Conservation (phyloP, 2,329 filamentous ascomycete species). For the Aplosporella prunicola region DNA sequence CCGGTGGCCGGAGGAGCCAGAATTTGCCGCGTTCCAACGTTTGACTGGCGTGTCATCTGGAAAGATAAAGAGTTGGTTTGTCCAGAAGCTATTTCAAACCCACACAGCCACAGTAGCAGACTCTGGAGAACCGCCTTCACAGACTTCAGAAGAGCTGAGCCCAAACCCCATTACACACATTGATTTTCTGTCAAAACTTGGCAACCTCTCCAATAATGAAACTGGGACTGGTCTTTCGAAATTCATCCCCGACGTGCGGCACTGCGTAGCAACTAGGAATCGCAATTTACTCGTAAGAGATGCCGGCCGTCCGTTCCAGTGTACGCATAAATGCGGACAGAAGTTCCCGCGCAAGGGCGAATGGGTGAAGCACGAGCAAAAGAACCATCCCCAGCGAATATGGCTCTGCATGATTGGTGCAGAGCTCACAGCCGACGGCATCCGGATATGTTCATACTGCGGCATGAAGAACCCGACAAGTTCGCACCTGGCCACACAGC, state of each 20-base stretch:
- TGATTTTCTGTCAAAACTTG: no score
- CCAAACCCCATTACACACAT: no score
- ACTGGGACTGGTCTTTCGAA: no score
- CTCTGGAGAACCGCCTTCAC: no score
- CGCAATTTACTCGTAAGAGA: no score
- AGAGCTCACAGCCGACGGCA: no score
- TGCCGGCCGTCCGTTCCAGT: neutral
- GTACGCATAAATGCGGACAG: neutral
- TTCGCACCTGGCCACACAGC: neutral
- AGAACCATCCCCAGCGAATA: constrained; percentile 1
- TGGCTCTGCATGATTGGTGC: constrained; percentile 1
- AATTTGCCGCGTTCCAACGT: neutral
- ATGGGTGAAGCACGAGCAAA: constrained; percentile 3
- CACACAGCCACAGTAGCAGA: neutral
- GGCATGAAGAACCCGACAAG: no score
- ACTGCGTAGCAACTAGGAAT: no score
- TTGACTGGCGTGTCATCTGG: neutral
- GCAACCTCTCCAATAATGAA: no score
- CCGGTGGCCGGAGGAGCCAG: constrained; percentile 3
- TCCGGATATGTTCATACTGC: no score
- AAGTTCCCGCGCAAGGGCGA: constrained; percentile 1
- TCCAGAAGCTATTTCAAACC: neutral
- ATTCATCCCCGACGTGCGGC: no score
- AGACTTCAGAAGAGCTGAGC: no score
- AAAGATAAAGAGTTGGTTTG: constrained; percentile 1